Evolutionary conservation across 1,284 basidiomycete genomes (phyloP).

Genomic region (Blastosporella zonata): DNA sequence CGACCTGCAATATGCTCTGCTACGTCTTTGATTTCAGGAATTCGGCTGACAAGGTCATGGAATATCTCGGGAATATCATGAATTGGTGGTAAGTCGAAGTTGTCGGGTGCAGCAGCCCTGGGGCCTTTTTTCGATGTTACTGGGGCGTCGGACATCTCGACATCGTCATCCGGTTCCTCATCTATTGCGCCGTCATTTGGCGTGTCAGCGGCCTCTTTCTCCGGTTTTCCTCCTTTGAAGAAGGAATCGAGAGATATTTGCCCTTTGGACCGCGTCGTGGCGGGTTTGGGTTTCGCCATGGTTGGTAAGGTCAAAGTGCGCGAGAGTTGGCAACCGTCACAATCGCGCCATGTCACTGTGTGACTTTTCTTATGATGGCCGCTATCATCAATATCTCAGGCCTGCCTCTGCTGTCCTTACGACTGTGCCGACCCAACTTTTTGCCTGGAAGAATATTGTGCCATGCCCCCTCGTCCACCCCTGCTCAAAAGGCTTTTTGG

Average conservation of each 20-base stretch:
- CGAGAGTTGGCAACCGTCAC: constrained; percentile 15
- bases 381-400: neutral
- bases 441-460: too few relatives aligned
- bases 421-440: too few relatives aligned
- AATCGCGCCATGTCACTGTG: constrained; percentile 23
- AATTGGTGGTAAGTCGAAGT: constrained; percentile 77
- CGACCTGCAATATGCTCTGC: constrained; percentile 75
- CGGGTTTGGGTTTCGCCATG: constrained; percentile 49
- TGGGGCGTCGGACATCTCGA: constrained; percentile 38
- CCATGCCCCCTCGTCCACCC: constrained; percentile 16
- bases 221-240: constrained; percentile 36
- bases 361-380: neutral
- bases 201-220: constrained; percentile 26
- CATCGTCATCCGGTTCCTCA: constrained; percentile 26
- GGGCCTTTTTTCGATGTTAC: constrained; percentile 31
- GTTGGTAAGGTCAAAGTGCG: constrained; percentile 16
- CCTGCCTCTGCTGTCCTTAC: too few relatives aligned
- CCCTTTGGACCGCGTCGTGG: constrained; percentile 31
- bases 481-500: constrained; percentile 31
- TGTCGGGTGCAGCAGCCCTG: constrained; percentile 48
- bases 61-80: constrained; percentile 84
- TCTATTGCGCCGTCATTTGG: constrained; percentile 26
- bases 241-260: constrained; percentile 58
- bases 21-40: constrained; percentile 68
- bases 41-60: constrained; percentile 72